These are phyloP conservation scores for Ilex aquifolium DNA, from an alignment of 257 asterid genomes.

Conservation along the genomic window DNA sequence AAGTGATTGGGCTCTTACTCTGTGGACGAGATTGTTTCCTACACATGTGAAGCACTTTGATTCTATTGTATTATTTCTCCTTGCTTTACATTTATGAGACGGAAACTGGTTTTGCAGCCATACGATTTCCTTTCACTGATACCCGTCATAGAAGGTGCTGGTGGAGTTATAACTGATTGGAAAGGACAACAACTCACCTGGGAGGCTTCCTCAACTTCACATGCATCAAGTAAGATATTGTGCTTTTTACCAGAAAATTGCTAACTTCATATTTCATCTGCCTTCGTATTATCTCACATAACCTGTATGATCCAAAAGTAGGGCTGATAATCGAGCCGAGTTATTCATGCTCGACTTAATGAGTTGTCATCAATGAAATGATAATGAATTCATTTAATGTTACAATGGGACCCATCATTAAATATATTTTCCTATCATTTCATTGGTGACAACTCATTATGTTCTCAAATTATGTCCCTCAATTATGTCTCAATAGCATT, in stretches of 20 bases:
- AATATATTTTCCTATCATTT: too few relatives aligned
- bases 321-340: neutral
- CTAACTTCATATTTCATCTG: neutral
- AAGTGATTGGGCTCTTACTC: too few relatives aligned
- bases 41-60: neutral
- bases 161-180: conserved; percentile 92
- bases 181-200: conserved; percentile 58
- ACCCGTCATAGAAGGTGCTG: conserved; percentile 96
- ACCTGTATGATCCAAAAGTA: neutral
- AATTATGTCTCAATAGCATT: too few relatives aligned
- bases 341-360: too few relatives aligned
- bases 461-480: too few relatives aligned
- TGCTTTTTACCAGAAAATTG: too few relatives aligned
- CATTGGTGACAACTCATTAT: too few relatives aligned
- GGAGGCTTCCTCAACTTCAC: conserved; percentile 74
- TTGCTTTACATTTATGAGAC: neutral
- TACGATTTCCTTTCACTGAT: conserved; percentile 89
- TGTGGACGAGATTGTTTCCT: neutral
- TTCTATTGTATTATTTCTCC: neutral
- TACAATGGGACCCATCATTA: too few relatives aligned
- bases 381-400: too few relatives aligned
- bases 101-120: conserved; percentile 48
- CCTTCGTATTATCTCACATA: neutral
- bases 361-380: too few relatives aligned
- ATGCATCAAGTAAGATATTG: conserved; percentile 44